Base-by-base conservation (phyloP, 179 eudicot genomes). In the Carnegiea gigantea region DNA sequence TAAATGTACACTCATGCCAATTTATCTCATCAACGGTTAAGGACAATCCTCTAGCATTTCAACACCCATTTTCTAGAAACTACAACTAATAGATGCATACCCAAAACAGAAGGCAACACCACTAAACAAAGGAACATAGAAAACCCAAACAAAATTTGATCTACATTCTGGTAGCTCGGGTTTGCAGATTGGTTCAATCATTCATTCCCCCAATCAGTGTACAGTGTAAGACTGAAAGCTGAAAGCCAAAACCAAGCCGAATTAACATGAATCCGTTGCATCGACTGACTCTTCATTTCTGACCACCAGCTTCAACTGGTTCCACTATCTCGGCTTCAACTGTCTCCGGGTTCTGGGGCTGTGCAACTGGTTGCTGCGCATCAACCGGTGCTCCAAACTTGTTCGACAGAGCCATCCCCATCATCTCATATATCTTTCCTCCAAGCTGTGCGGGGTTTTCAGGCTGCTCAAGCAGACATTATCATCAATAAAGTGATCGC, bases 401-500 rank as follows among this genome's bases (percentile, higher is more conserved):
- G 86, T 81, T 88, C 20, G 91, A 83, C 49, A 96, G 85, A 81
- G 97, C 93, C 86, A 80, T 73, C 53, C 89, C 92, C 99, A 96
- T 91, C 98, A 96, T 91, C 83, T 94, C 98, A 49, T 94, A 96
- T 21, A 96, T 94, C 84, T 94, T 96, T 59, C 96, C 96, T 28
- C 99, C 94, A 33, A 96, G 89, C 64, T 92, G 89, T 30, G 99
- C 90, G 14, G 99, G 99, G 85, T 88, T 90, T 53, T 96, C 99
- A 71, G 97, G 98, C 99, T 96, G 95, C 88, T 89, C 18, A 28
- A 65, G 70, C 5, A 49, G 5, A 46, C 24, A 64, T 12, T 57
- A 24, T 7, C 40, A 14, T 79, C 76, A 67, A 67, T 68, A 81
- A 40, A 24, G n/a, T 70, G 48, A 70, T 12, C 23, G 26, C 68